These are phyloP conservation scores for Wickerhamomyces sp. DNA, from an alignment of 1,139 yeast species.

Conservation along the genomic window DNA sequence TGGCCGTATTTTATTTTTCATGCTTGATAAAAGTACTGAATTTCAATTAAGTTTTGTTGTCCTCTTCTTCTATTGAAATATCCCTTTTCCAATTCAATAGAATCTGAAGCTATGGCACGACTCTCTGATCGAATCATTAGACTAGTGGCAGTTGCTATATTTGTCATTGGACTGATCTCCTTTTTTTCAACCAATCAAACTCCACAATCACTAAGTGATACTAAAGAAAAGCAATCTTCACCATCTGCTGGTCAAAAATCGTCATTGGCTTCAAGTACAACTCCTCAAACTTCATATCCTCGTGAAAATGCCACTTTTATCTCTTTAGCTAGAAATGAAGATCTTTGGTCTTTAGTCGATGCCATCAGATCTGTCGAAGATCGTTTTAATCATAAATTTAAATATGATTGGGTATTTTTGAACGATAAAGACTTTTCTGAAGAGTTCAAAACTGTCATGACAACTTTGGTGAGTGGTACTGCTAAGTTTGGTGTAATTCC, in stretches of 20 bases:
- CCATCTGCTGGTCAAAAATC: not conserved
- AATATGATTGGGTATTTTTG: conserved; percentile 76
- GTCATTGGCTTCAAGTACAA: not conserved
- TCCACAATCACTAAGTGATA: conserved; percentile 6
- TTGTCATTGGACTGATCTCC: conserved; percentile 31
- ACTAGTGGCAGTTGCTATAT: conserved; percentile 30
- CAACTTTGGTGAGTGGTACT: conserved; percentile 36
- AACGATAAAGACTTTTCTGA: conserved; percentile 51
- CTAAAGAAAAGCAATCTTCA: conserved; percentile 2
- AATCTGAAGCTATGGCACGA: conserved; percentile 11
- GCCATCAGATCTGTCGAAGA: conserved; percentile 66
- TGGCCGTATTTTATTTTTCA: too few species aligned
- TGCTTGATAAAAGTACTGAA: too few species aligned
- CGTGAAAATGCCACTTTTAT: conserved; percentile 66
- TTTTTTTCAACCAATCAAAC: conserved; percentile 27
- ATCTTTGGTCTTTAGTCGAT: conserved; percentile 50
- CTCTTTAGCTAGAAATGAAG: conserved; percentile 67
- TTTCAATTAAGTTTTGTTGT: too few species aligned
- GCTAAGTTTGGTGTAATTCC: conserved; percentile 46
- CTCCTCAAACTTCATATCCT: conserved; percentile 4
- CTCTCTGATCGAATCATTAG: conserved; percentile 16
- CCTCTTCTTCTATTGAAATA: too few species aligned
- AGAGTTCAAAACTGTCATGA: conserved; percentile 34
- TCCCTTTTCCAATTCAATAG: too few species aligned
- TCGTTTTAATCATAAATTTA: conserved; percentile 59